Evolutionary conservation across 257 asterid species (phyloP), one percentile per base, ranked within the genome.

Genomic region (Ocimum tenuiflorum): DNA sequence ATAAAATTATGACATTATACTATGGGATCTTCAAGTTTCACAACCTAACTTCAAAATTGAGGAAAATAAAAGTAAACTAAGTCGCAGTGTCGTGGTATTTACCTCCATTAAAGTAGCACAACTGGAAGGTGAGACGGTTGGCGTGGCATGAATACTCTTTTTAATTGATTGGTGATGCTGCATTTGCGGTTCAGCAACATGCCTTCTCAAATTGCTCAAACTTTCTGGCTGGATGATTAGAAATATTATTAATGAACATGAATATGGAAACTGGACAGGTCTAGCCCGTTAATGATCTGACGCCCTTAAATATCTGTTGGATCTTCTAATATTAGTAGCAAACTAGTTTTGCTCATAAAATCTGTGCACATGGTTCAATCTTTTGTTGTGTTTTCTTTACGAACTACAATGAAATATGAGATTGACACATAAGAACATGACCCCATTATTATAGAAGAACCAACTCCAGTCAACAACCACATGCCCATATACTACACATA

Each of bases 61-160:
- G 31, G 2, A 27, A 27, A 27, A 27, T 27, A 27, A 27, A 27
- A 27, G n/a, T 27, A 27, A 4, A 27, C 31, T 2, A 27, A 27
- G 31, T 27, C 31, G 4, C 31, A 27, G 31, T 9, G 7, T n/a
- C 2, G 11, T 41, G 20, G 35, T 17, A 15, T 6, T 17, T 76
- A 91, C 97, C 95, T 86, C 97, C 86, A 86, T 71, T 1, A 91
- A 91, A 74, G 95, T 88, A 15, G 81, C 85, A 63, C 81, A 82
- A 65, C 91, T 91, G 17, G 95, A 86, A 13, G 95, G 95, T 45
- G 95, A 88, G 14, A 75, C 83, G 36, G 94, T 87, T 73, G 78
- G 96, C 58, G 84, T 63, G 50, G 95, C 94, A 79, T 23, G 87
- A 54, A 38, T 77, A 56, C 62, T 79, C 80, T 79, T 81, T 63